Evolutionary conservation across 768 basidiomycete species (phyloP), one percentile per base, ranked within the genome.

Genomic region (Calocybe indica): DNA sequence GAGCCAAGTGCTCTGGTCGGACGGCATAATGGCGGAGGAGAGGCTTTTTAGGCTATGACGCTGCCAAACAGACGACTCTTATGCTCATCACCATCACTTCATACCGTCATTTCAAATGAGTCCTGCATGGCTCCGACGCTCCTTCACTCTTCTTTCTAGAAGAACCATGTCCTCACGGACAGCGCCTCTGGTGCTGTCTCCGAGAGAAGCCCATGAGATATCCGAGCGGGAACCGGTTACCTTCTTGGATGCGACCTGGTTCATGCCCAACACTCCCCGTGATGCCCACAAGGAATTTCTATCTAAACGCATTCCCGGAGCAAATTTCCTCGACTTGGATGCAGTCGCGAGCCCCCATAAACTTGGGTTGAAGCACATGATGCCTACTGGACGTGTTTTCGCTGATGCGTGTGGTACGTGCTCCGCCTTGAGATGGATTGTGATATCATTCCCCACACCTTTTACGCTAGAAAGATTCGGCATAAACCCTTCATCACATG

Each of bases 1-100:
- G 54, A 97, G 70, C 94, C 94, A 97, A 56, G 92, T 94, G 54
- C 88, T 88, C 65, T 94, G 85, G 74, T 96, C 93, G 62, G 92
- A 94, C 49, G 93, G 93, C 93, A 96, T 96, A 41, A 44, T 55
- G 36, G 55, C 38, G 47, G 46, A 51, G 47, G 50, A 55, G 48
- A 50, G 37, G 40, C 36, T 22, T 61, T 52, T 54, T 55, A 53
- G 47, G 48, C 44, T 48, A 54, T 56, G 48, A 55, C 64, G 52
- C 58, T 55, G 31, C 31, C 36, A 37, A 34, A 30, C 35, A 37
- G 45, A 15, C 35, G 6, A 29, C 37, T 22, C 22, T 22, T 22
- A 22, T 22, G 22, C 22, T 22, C 22, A 22, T 22, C 22, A 22
- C 4, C 22, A 22, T 22, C 22, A 22, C 4, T 22, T 22, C 22